Evolutionary conservation across 345 rosid species (phyloP), one percentile per base, ranked within the genome.

Genomic region (Tarenaya hassleriana): DNA sequence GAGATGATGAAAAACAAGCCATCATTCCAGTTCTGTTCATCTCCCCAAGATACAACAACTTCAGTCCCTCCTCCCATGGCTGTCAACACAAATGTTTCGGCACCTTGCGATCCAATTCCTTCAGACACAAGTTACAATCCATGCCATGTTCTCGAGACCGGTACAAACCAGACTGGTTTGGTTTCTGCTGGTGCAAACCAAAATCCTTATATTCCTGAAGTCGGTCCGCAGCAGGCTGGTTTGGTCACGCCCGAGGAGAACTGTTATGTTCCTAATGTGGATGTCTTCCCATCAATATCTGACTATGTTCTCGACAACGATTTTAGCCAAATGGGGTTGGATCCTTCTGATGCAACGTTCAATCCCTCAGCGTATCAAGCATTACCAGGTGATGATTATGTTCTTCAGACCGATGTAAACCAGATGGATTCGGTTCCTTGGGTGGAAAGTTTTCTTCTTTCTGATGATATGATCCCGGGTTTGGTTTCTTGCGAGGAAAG

Each of bases 181-280:
- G 42, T 41, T 6, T 24, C 49, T 11, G 12, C 0, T 47, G 6
- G 14, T 14, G 8, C 17, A 12, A 24, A 24, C 5, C 32, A 16
- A 16, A 32, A 57, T 10, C 6, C 19, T 33, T 24, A 21, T 16
- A n/a, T n/a, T 31, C 33, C 42, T 15, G 29, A 24, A 24, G 29
- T 24, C 29, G 5, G 29, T 24, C 29, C 29, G 5, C 3, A 24
- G 29, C 50, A 11, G 33, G 19, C 5, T 10, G 50, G 41, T 16
- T 10, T n/a, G 33, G 13, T 10, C 47, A 40, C 6, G 34, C 44
- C 31, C 38, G 59, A 24, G 6, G 64, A 64, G 10, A 40, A 11
- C 5, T 16, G 0, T 29, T 16, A 16, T 31, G 11, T 31, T 17
- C 19, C 24, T 41, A 49, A 0, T 38, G 49, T 11, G 34, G 12